Evolutionary conservation across 495 filamentous ascomycete species (phyloP).

Genomic region (Glutinoglossum americanum): DNA sequence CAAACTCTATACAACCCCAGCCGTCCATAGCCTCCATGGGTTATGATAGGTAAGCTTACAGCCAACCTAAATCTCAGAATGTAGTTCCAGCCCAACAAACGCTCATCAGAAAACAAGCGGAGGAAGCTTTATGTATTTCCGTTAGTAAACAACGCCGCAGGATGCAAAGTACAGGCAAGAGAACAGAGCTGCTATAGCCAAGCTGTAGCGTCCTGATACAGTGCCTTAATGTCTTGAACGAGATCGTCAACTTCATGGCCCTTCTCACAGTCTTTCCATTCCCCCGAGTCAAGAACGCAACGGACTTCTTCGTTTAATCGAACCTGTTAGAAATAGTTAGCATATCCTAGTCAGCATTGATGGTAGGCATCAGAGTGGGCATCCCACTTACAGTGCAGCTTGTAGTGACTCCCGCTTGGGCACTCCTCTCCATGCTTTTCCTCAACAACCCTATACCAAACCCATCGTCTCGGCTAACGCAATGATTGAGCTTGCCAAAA

Average conservation of each 20-base stretch:
- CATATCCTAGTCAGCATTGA: neutral
- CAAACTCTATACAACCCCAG: too few species aligned
- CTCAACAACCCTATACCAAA: slow-evolving; percentile 44
- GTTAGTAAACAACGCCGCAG: neutral
- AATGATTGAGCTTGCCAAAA: slow-evolving; percentile 64
- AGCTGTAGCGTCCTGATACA: slow-evolving; percentile 14
- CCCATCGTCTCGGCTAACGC: slow-evolving; percentile 46
- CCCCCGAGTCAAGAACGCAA: slow-evolving; percentile 61
- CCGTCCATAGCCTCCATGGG: too few species aligned
- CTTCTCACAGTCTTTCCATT: slow-evolving; percentile 59
- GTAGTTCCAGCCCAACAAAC: too few species aligned
- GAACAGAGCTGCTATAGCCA: neutral
- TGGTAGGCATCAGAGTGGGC: neutral
- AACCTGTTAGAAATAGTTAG: slow-evolving; percentile 3
- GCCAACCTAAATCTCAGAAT: too few species aligned
- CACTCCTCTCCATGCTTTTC: slow-evolving; percentile 49
- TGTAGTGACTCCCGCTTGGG: slow-evolving; percentile 44
- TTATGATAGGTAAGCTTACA: too few species aligned
- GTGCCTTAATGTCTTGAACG: slow-evolving; percentile 47
- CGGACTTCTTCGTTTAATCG: slow-evolving; percentile 54
- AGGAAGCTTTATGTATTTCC: too few species aligned
- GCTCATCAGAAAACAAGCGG: too few species aligned
- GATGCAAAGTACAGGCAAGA: neutral
- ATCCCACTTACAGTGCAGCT: slow-evolving; percentile 55
- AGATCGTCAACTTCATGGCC: slow-evolving; percentile 52